Evolutionary conservation across 306 rosid genomes (phyloP), one percentile per base, ranked within the genome.

Genomic region (Ziziphus jujuba): DNA sequence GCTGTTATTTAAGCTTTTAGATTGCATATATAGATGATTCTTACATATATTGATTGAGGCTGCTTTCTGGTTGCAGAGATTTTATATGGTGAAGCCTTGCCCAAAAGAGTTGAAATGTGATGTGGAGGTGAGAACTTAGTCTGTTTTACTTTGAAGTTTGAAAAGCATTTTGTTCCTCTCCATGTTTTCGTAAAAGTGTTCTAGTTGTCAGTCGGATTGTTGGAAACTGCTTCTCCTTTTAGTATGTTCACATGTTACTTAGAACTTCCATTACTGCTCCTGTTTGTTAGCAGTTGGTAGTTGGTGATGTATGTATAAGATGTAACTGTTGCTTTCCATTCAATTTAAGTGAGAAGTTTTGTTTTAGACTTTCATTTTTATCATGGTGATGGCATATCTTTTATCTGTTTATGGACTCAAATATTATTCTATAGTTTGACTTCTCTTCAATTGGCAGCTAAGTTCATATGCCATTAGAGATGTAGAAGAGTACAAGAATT

Each of bases 81-180:
- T 95, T 52, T 72, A 85, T 44, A 87, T 87, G 95, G 92, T 89
- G 68, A 95, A 90, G 79, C 96, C 97, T 67, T 95, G 99, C 77
- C 89, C 92, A 17, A 95, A 95, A 70, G 97, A 95, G 73, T 85
- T 95, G 89, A 90, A 85, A 79, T 95, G 99, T 64, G 95, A 95
- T 59, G 99, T 90, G 69, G 97, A 90, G 97, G 99, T 95, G 82
- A 56, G 76, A 57, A 16, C 72, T 50, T 73, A 13, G 60, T 75
- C 34, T n/a, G 10, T 45, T 62, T 72, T 31, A 66, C 34, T 24
- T 34, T 54, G 52, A 31, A 22, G 19, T 65, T 66, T 6, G 10
- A 44, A 35, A 17, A 34, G 54, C 47, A 34, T 66, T 19, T n/a
- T 71, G 59, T 31, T 49, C 2, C 55, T 50, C 24, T 40, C 43